A percentile compares a stretch with the other conserved stretches of the same genome.
These are phyloP conservation scores for Penicillium sp. DNA, from an alignment of 2,329 filamentous ascomycete species.

Conservation along the genomic window DNA sequence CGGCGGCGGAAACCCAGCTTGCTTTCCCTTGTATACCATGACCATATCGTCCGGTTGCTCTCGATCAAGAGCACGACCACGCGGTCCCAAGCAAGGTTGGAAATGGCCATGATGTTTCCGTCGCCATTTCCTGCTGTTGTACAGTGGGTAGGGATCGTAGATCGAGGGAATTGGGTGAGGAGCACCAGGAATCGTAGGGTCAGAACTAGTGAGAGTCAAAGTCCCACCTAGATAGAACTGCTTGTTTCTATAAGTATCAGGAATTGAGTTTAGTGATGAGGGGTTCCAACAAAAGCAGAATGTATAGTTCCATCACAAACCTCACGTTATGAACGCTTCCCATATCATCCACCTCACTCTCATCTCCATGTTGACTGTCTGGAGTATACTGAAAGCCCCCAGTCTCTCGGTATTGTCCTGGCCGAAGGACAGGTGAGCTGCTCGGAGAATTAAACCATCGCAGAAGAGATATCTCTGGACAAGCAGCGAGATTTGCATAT, in stretches of 20 bases:
- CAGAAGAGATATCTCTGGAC: constrained; percentile 8
- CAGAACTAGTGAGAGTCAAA: constrained; percentile 18
- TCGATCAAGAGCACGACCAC: constrained; percentile 24
- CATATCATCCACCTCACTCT: constrained; percentile 10
- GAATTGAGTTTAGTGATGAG: neutral
- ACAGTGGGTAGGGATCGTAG: constrained; percentile 72
- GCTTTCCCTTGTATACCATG: constrained; percentile 24
- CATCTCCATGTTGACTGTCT: neutral
- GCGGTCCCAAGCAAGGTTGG: constrained; percentile 20
- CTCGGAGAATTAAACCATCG: neutral
- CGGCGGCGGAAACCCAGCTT: constrained; percentile 57
- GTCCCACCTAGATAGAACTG: constrained; percentile 23
- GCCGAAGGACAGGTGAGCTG: constrained; percentile 11
- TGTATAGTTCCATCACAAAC: constrained; percentile 5
- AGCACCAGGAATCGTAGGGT: neutral
- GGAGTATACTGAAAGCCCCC: neutral
- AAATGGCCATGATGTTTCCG: constrained; percentile 18
- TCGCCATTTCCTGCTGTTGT: constrained; percentile 65
- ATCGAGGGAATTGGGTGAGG: constrained; percentile 30
- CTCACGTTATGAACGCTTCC: constrained; percentile 15
- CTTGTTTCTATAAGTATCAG: constrained; percentile 9
- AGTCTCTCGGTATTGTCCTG: constrained; percentile 19
- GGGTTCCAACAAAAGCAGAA: neutral
- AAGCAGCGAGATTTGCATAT: constrained; percentile 4
- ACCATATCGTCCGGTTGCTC: constrained; percentile 24